A percentile compares a stretch with the other conserved stretches of the same genome.
Evolutionary conservation across 331 rosid genomes (phyloP).

Genomic region (Spiraea crenata): DNA sequence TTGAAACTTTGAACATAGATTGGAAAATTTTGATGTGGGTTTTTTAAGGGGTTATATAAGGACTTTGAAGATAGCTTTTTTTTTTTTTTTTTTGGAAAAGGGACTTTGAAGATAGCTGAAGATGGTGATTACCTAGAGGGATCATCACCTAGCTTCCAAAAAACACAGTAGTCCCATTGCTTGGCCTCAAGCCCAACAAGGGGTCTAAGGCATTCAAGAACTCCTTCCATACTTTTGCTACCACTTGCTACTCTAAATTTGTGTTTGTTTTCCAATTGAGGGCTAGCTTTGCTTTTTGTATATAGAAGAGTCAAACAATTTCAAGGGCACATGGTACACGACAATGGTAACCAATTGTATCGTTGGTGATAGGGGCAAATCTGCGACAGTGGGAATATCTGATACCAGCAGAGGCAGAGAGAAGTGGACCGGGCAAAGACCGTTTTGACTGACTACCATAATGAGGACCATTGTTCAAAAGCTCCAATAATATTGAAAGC

Average conservation of each 20-base stretch:
- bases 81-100: no score
- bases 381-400: background rate
- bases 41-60: background rate
- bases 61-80: background rate
- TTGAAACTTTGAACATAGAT: background rate
- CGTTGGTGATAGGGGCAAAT: conserved; percentile 2
- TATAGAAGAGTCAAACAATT: background rate
- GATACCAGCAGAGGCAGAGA: conserved; percentile 2
- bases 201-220: conserved; percentile 58
- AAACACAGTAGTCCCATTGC: conserved; percentile 66
- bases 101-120: background rate
- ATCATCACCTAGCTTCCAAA: conserved; percentile 80
- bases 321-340: background rate
- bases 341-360: conserved; percentile 1
- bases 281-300: background rate
- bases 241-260: no score
- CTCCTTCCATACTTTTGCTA: conserved; percentile 28
- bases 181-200: conserved; percentile 37
- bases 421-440: background rate
- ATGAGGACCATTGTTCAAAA: conserved; percentile 9
- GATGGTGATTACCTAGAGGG: conserved; percentile 34
- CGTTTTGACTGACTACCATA: conserved; percentile 16
- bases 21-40: background rate
- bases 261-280: no score
- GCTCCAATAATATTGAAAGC: background rate